Base-by-base conservation (phyloP, 2,329 filamentous ascomycete genomes). In the Fusarium irregulare region DNA sequence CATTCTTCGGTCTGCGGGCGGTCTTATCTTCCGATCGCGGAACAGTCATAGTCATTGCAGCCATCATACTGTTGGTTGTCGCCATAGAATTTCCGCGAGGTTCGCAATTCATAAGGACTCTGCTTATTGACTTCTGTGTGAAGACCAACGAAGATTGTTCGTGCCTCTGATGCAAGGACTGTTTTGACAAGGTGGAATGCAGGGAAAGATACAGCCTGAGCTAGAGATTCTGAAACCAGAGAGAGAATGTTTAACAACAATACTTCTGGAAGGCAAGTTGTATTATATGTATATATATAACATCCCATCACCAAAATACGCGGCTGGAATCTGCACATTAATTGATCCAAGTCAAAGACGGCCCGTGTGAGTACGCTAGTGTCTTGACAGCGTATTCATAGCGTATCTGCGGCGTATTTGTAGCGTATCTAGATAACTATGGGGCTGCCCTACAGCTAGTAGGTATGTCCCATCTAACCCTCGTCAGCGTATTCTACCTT, bases 1-100 rank as follows among this genome's bases (percentile, higher is more conserved):
- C 0, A n/a, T 37, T n/a, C 9, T n/a, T n/a, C 9, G 16, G 7
- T n/a, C 0, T n/a, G 0, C 0, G 11, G 34, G 5, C 3, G 1
- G 34, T 37, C 16, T n/a, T 37, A 0, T 37, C 34, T 37, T 37
- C 3, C 18, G 1, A 37, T 37, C 5, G 32, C 2, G 6, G 32
- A 10, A 18, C 10, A 9, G 16, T 3, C 16, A 3, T 4, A 9
- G 32, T 37, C 16, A 37, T 5, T n/a, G 6, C 16, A 9, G 16
- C 16, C 16, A n/a, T 37, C 5, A 5, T n/a, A 11, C 32, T 23
- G 23, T 23, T 23, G 6, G 23, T 23, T 2, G 23, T 23, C 23
- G 23, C 23, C 23, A 23, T 23, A 23, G 23, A 6, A 2, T 6
- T 23, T 23, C 23, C 2, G 23, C 23, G 23, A 34, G 32, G 32